These are phyloP conservation scores for Emmonsia crescens DNA, from an alignment of 2,329 filamentous ascomycete genomes.

Conservation along the genomic window DNA sequence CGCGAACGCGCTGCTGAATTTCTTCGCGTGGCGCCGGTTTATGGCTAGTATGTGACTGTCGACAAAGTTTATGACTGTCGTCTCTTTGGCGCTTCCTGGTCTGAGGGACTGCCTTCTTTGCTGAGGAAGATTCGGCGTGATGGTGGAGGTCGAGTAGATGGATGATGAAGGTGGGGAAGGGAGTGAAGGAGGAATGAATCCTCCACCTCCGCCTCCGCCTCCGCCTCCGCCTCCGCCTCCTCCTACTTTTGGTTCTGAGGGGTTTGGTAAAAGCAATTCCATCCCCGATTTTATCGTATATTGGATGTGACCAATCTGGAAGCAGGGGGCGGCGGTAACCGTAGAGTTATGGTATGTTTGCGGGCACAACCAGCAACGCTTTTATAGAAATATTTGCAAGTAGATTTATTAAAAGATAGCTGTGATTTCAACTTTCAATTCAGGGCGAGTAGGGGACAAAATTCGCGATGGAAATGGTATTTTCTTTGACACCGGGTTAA, in stretches of 20 bases:
- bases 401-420: too few species aligned
- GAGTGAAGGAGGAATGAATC: constrained; percentile 29
- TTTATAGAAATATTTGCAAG: too few species aligned
- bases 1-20: constrained; percentile 22
- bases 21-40: constrained; percentile 44
- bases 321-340: neutral
- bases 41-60: constrained; percentile 43
- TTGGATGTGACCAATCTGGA: neutral
- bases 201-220: constrained; percentile 25
- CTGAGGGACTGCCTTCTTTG: constrained; percentile 43
- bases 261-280: constrained; percentile 1
- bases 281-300: neutral
- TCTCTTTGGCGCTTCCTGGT: constrained; percentile 49
- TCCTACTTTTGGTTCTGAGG: constrained; percentile 2
- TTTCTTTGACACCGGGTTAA: too few species aligned
- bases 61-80: constrained; percentile 46
- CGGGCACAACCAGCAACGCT: neutral
- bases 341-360: neutral
- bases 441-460: too few species aligned
- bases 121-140: constrained; percentile 37
- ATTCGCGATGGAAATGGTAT: too few species aligned
- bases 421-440: too few species aligned
- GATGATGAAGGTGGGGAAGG: constrained; percentile 42
- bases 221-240: constrained; percentile 30
- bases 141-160: constrained; percentile 37